Conservation (phyloP, 495 filamentous ascomycete genomes). For the Clohesyomyces aquaticus region DNA sequence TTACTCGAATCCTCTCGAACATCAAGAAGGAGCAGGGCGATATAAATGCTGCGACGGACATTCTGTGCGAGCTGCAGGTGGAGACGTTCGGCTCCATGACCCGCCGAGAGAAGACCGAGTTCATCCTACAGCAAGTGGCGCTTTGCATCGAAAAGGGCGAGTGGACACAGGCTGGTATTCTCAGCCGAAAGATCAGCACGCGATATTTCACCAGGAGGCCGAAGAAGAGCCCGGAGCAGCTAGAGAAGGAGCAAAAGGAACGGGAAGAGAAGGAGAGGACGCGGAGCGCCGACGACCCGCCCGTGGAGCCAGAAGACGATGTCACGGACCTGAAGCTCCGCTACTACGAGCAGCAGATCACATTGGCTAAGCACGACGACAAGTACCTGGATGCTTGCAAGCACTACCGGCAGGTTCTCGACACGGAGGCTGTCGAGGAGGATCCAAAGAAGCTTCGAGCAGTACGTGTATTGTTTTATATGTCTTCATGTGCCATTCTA, state of each 20-base stretch:
- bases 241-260: slow-evolving; percentile 86
- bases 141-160: slow-evolving; percentile 95
- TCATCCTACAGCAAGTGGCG: slow-evolving; percentile 92
- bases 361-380: slow-evolving; percentile 89
- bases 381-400: slow-evolving; percentile 98
- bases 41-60: slow-evolving; percentile 84
- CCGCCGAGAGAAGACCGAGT: slow-evolving; percentile 94
- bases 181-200: slow-evolving; percentile 96
- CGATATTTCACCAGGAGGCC: slow-evolving; percentile 85
- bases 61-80: slow-evolving; percentile 94
- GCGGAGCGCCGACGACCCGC: slow-evolving; percentile 67
- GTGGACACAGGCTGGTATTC: slow-evolving; percentile 92
- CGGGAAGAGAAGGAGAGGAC: slow-evolving; percentile 67
- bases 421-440: slow-evolving; percentile 90
- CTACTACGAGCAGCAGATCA: slow-evolving; percentile 97
- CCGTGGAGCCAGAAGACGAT: slow-evolving; percentile 79
- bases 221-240: slow-evolving; percentile 82
- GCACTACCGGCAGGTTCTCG: slow-evolving; percentile 91
- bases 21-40: slow-evolving; percentile 97
- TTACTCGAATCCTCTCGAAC: slow-evolving; percentile 90
- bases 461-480: slow-evolving; percentile 57
- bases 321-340: slow-evolving; percentile 94
- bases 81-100: slow-evolving; percentile 99
- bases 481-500: slow-evolving; percentile 40
- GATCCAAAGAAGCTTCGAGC: slow-evolving; percentile 81